These are phyloP conservation scores for Exophiala phaeomuriformis DNA, from an alignment of 2,329 filamentous ascomycete genomes.

Conservation along the genomic window DNA sequence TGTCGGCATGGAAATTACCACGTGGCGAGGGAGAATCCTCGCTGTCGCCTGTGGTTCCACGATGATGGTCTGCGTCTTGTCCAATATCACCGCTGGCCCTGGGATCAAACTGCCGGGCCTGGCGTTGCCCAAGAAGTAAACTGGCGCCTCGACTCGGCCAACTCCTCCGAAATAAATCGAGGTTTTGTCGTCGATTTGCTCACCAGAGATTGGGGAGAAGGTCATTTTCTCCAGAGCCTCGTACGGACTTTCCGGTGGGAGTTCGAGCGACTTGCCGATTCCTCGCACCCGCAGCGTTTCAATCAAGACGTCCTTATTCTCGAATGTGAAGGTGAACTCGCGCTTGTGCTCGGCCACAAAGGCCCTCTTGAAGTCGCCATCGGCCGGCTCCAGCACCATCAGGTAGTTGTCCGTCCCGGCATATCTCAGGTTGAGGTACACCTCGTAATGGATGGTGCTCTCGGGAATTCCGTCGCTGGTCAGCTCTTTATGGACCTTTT, in stretches of 20 bases:
- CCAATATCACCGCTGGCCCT: constrained; percentile 29
- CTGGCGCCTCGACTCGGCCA: constrained; percentile 31
- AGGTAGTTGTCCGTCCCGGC: constrained; percentile 46
- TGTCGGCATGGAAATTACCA: constrained; percentile 32
- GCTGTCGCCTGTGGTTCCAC: constrained; percentile 36
- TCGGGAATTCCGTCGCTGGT: constrained; percentile 38
- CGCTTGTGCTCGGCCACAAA: constrained; percentile 81
- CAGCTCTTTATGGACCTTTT: constrained; percentile 45
- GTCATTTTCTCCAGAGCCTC: not conserved
- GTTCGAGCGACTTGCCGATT: not conserved
- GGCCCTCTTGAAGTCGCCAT: constrained; percentile 67
- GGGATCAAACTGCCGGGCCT: constrained; percentile 30
- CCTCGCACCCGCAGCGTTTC: constrained; percentile 79
- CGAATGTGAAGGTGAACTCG: constrained; percentile 85
- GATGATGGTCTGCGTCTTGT: constrained; percentile 43
- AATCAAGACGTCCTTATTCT: constrained; percentile 71
- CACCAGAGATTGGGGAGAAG: constrained; percentile 45
- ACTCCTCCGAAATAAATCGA: constrained; percentile 32
- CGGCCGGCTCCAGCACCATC: constrained; percentile 50
- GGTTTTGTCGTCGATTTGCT: not conserved
- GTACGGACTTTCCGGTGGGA: not conserved
- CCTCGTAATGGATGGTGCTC: constrained; percentile 37
- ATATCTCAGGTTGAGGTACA: constrained; percentile 44
- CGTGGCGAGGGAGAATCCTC: constrained; percentile 28
- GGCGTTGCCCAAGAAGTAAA: constrained; percentile 33